Conservation (phyloP, 768 basidiomycete genomes). For the Tylopilus sp. region DNA sequence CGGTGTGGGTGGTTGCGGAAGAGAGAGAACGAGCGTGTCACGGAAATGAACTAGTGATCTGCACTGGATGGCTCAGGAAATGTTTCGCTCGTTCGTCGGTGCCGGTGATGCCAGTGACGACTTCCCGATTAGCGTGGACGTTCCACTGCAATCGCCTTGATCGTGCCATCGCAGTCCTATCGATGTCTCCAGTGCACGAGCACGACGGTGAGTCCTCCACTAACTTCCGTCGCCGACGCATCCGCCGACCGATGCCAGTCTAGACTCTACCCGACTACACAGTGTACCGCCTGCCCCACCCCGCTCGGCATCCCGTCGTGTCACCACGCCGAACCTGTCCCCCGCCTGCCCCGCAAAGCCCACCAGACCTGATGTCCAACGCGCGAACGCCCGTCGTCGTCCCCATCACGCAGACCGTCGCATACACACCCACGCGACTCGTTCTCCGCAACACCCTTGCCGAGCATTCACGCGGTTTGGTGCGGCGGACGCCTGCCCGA, state of each 20-base stretch:
- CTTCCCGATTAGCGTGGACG: too few species aligned
- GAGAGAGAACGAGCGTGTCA: too few species aligned
- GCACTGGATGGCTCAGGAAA: too few species aligned
- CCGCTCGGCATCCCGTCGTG: background rate
- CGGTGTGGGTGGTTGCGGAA: too few species aligned
- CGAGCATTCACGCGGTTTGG: conserved; percentile 17
- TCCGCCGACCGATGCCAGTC: too few species aligned
- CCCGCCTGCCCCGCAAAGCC: conserved; percentile 13
- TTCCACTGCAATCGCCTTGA: too few species aligned
- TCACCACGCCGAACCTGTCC: background rate
- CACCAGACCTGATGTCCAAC: background rate
- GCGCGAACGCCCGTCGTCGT: background rate
- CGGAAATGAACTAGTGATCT: too few species aligned
- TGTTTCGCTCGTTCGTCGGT: too few species aligned
- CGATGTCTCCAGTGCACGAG: too few species aligned
- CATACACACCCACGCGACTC: background rate
- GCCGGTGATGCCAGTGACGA: too few species aligned
- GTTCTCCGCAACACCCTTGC: background rate
- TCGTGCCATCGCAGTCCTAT: too few species aligned
- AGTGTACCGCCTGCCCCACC: conserved; percentile 6
- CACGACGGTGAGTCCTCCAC: background rate
- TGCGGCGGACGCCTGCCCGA: conserved; percentile 10
- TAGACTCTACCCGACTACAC: background rate
- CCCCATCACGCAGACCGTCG: background rate
- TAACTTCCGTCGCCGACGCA: too few species aligned